A percentile compares a stretch with the other conserved stretches of the same genome.
Conservation (phyloP, 2,329 filamentous ascomycete species). For the Cladobotryum protrusum region DNA sequence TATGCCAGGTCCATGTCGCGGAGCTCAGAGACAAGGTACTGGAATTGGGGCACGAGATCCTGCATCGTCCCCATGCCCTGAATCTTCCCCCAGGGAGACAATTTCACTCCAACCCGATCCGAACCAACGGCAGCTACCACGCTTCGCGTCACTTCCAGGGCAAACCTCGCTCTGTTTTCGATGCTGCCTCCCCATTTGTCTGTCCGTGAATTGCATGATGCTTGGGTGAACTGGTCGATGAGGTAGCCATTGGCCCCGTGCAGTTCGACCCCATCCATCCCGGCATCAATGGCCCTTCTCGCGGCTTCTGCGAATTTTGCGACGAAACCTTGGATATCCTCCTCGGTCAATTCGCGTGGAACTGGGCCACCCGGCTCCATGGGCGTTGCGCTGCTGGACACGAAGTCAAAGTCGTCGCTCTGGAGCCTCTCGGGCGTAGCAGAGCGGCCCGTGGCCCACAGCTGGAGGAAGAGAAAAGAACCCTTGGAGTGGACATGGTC, state of each 20-base stretch:
- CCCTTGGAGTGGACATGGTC: constrained; percentile 58
- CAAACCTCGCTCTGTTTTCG: constrained; percentile 42
- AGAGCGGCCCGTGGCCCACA: constrained; percentile 56
- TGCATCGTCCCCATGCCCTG: background rate
- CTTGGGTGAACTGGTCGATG: constrained; percentile 50
- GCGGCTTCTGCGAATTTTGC: constrained; percentile 47
- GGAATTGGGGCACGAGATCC: background rate
- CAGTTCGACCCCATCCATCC: constrained; percentile 34
- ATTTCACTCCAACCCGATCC: background rate
- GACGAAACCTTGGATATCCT: constrained; percentile 58
- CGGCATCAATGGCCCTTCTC: constrained; percentile 51
- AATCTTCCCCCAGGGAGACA: background rate
- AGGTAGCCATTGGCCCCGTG: constrained; percentile 53
- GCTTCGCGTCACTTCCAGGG: constrained; percentile 39
- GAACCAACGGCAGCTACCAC: constrained; percentile 18
- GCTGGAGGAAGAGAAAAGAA: constrained; percentile 54
- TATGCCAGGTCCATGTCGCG: background rate
- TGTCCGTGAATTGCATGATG: constrained; percentile 40
- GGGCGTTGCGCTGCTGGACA: background rate
- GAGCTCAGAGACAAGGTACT: background rate
- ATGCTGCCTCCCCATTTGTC: constrained; percentile 46
- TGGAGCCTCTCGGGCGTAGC: constrained; percentile 28
- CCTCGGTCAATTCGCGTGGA: constrained; percentile 55
- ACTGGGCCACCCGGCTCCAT: constrained; percentile 6
- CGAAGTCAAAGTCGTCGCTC: constrained; percentile 20